Evolutionary conservation across 179 eudicot genomes (phyloP).

Genomic region (Camellia oleifera): DNA sequence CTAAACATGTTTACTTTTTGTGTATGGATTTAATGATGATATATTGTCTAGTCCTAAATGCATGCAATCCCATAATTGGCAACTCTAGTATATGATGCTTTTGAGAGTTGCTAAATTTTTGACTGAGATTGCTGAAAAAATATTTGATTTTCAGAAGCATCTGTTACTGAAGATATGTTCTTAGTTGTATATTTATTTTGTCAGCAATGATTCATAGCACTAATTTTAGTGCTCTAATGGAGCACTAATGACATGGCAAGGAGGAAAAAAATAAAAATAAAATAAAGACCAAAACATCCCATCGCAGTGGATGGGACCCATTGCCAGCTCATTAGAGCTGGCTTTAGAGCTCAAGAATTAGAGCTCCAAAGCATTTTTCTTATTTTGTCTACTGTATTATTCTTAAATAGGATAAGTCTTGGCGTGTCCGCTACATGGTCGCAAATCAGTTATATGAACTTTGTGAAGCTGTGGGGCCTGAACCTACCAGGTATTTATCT

Average conservation of each 20-base stretch:
- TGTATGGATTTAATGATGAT: not conserved
- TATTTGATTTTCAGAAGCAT: not conserved
- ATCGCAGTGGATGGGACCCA: no score
- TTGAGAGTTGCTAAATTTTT: not conserved
- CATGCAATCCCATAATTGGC: not conserved
- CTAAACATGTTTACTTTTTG: not conserved
- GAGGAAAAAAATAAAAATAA: no score
- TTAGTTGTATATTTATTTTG: not conserved
- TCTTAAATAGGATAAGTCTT: conserved; percentile 79
- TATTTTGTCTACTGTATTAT: not conserved
- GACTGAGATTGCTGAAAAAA: not conserved
- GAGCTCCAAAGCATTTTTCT: no score
- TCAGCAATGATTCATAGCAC: no score
- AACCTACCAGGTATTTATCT: conserved; percentile 71
- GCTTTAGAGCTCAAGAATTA: no score
- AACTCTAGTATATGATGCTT: not conserved
- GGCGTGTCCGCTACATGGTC: conserved; percentile 99
- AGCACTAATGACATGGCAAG: no score
- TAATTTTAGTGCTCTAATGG: no score
- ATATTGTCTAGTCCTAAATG: not conserved
- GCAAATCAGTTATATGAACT: conserved; percentile 97
- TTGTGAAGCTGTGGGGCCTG: conserved; percentile 99
- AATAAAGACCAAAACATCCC: no score
- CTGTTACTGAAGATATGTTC: not conserved
- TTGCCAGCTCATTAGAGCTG: no score